Evolutionary conservation across 2,329 filamentous ascomycete species (phyloP), one percentile per base, ranked within the genome.

Genomic region (Cyphellophora europaea): DNA sequence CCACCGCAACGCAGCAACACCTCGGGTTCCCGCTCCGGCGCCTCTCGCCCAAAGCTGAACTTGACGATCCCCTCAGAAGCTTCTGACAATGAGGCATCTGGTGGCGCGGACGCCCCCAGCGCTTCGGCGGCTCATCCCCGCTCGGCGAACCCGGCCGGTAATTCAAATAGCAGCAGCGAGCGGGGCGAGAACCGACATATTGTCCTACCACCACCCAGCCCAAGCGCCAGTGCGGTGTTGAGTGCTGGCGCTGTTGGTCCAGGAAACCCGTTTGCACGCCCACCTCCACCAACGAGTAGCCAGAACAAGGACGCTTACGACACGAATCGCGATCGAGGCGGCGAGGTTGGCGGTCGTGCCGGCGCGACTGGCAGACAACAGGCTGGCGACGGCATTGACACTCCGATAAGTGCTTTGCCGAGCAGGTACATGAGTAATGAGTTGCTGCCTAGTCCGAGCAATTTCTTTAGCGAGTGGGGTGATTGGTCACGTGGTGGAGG

Each of bases 11-110:
- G 85, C 23, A 78, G 82, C n/a, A 87, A 84, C 53, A 51, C 48
- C 11, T 43, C 42, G 3, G 93, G 84, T 45, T 63, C 82, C 40
- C 75, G 80, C 45, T 64, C 74, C 15, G 62, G 70, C 36, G 77
- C 76, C 6, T 78, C 83, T 50, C 74, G 88, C 36, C 91, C 91
- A 3, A 76, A 85, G 35, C 68, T 98, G 30, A 94, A 85, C 49
- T 86, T 98, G 4, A 87, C 95, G 53, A 98, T 98, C 50, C 91
- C 91, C 0, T 89, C 87, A 47, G 91, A 93, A 51, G 77, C 79
- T 27, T 93, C 86, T 6, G 86, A 93, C 48, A 66, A 66, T 29
- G 81, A 74, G 41, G 81, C 77, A 30, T 84, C 82, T 3, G 84
- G 71, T 30, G 83, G 83, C 36, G 45, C 47, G 83, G 82, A 2